Evolutionary conservation across 495 filamentous ascomycete genomes (phyloP).

Genomic region (Podospora pseudoanserina): DNA sequence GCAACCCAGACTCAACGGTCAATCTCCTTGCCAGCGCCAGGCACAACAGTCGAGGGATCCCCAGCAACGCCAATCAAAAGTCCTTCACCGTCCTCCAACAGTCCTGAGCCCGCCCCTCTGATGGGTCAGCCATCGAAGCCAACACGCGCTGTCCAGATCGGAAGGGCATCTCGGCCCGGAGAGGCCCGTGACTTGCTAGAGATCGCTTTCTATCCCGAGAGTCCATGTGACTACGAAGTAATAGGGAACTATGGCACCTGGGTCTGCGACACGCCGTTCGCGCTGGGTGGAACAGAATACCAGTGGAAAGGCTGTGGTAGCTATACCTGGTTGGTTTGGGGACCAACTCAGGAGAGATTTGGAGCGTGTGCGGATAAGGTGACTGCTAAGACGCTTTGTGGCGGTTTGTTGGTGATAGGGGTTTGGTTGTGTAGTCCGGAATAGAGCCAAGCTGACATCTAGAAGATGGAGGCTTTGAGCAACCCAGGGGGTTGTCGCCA

Average conservation of each 20-base stretch:
- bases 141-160: not conserved
- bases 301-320: not conserved
- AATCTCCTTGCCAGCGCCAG: too few relatives aligned
- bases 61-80: not conserved
- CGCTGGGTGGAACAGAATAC: not conserved
- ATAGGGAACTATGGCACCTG: not conserved
- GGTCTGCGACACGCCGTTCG: not conserved
- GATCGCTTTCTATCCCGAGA: not conserved
- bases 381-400: not conserved
- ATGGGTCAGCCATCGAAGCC: not conserved
- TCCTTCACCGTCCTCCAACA: not conserved
- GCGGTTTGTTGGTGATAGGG: not conserved
- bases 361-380: not conserved
- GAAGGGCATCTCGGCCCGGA: not conserved
- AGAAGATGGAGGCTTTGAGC: too few relatives aligned
- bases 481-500: too few relatives aligned
- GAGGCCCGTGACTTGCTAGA: not conserved
- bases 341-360: not conserved
- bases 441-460: not conserved
- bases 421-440: not conserved
- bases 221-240: not conserved
- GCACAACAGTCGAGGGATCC: not conserved
- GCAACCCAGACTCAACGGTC: too few relatives aligned
- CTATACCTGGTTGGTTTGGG: not conserved
- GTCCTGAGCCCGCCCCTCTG: not conserved